Evolutionary conservation across 1,139 yeast species (phyloP).

Genomic region (Zygoascus sp.): DNA sequence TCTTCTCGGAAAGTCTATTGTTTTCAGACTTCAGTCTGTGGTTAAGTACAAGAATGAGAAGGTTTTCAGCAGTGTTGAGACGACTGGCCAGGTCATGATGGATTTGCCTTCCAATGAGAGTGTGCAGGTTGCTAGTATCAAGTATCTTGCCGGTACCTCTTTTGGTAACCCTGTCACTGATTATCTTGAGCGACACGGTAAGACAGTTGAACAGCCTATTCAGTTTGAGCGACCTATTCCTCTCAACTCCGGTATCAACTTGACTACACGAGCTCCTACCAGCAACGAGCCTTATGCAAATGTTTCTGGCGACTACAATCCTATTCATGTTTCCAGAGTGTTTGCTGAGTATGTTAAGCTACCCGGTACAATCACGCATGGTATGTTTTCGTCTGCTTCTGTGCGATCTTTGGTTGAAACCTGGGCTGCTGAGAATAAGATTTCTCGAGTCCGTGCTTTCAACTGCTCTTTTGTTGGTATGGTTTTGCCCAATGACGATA

Average conservation of each 20-base stretch:
- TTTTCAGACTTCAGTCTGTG: conserved; percentile 85
- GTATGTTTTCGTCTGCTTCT: conserved; percentile 97
- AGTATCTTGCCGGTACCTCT: conserved; percentile 87
- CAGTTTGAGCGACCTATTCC: conserved; percentile 88
- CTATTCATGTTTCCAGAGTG: conserved; percentile 94
- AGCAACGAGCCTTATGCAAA: conserved; percentile 94
- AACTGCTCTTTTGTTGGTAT: conserved; percentile 88
- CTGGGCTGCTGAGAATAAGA: conserved; percentile 97
- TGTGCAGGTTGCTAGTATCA: conserved; percentile 79
- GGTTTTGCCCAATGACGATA: conserved; percentile 93
- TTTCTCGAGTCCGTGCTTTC: conserved; percentile 93
- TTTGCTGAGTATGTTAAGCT: conserved; percentile 89
- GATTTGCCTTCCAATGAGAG: conserved; percentile 93
- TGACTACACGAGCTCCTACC: conserved; percentile 71
- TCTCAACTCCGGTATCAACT: conserved; percentile 67
- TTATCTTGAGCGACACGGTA: conserved; percentile 86
- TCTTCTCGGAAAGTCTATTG: conserved; percentile 71
- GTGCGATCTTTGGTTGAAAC: conserved; percentile 93
- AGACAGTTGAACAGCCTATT: conserved; percentile 90
- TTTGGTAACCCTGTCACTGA: conserved; percentile 98
- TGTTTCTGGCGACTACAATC: conserved; percentile 97
- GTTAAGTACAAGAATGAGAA: conserved; percentile 73
- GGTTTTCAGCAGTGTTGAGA: conserved; percentile 73
- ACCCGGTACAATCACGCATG: conserved; percentile 98
- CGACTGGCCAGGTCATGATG: conserved; percentile 78